Conservation (phyloP, 2,329 filamentous ascomycete species). For the Colletotrichum sp. region DNA sequence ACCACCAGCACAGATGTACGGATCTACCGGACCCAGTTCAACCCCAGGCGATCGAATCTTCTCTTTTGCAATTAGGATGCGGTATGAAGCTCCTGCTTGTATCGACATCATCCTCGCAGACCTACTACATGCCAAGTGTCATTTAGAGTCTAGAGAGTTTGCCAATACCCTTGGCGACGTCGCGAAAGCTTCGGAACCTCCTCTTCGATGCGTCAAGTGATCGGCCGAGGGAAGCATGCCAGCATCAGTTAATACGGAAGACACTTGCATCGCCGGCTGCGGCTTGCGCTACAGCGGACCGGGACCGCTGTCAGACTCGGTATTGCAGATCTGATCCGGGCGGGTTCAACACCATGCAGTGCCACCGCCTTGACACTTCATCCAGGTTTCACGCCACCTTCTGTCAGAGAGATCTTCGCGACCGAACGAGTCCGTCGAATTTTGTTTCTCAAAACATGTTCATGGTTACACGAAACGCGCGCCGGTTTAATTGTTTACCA, state of each 20-base stretch:
- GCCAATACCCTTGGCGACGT: constrained; percentile 6
- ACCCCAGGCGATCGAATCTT: not conserved
- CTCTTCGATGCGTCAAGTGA: not conserved
- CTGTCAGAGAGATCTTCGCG: not conserved
- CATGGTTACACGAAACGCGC: not conserved
- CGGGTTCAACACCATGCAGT: constrained; percentile 1
- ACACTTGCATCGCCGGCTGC: not conserved
- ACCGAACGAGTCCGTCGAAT: not conserved
- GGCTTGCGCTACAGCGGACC: not conserved
- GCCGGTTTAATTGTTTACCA: not conserved
- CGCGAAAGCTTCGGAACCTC: not conserved
- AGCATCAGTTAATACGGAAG: not conserved
- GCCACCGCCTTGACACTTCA: constrained; percentile 17
- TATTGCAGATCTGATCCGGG: constrained; percentile 11
- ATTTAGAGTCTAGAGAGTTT: not conserved
- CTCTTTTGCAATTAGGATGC: not conserved
- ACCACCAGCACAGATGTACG: not conserved
- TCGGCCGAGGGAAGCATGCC: not conserved
- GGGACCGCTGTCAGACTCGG: constrained; percentile 1
- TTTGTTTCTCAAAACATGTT: not conserved
- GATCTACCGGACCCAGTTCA: not conserved
- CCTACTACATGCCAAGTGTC: not conserved
- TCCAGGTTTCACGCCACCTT: not conserved
- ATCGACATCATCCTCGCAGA: not conserved
- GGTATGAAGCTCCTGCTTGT: not conserved